Base-by-base conservation (phyloP, 2,329 filamentous ascomycete genomes). In the Clonostachys solani region DNA sequence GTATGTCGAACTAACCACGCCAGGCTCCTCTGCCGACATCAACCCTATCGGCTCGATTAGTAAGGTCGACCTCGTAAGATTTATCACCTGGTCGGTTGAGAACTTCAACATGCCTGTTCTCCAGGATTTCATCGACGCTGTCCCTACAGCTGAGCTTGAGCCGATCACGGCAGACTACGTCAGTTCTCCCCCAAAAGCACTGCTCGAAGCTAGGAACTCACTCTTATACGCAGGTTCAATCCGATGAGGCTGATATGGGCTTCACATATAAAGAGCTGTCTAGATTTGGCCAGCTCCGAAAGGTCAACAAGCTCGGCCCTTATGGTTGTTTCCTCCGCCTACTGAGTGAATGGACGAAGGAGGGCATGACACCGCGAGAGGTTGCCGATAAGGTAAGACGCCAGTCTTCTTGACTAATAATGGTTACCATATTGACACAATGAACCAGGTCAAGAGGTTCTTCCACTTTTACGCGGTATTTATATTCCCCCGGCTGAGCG, bases 11-110 rank as follows among this genome's bases (percentile, higher is more conserved):
- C 23, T 29, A 29, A 29, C 3, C 23, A 29, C 23, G 8, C 23
- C 8, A 29, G 23, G 23, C 12, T 44, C 37, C 12, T 44, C 34
- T n/a, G 47, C 47, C 10, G 47, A 48, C 16, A 44, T 54, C 10
- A 47, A 49, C 13, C 52, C 52, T 4, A 44, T 54, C n/a, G 52
- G 52, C 59, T 70, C 68, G 15, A 73, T 72, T 29, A 67, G 50
- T 34, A 89, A 89, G 60, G 79, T 74, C 3, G 86, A 89, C 53
- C 72, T 86, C 3, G 85, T 81, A 57, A 63, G 70, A 15, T 87
- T 89, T 65, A 82, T 86, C 51, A 63, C 62, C 35, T 87, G 78
- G 72, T 74, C 80, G 2, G 60, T 69, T 17, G 65, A 66, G 17
- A 67, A 71, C 18, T 87, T 85, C 63, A 62, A 74, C 7, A 67